A percentile compares a stretch with the other conserved stretches of the same genome.
These are phyloP conservation scores for Petasospora fabianii DNA, from an alignment of 1,139 yeast species.

Conservation along the genomic window DNA sequence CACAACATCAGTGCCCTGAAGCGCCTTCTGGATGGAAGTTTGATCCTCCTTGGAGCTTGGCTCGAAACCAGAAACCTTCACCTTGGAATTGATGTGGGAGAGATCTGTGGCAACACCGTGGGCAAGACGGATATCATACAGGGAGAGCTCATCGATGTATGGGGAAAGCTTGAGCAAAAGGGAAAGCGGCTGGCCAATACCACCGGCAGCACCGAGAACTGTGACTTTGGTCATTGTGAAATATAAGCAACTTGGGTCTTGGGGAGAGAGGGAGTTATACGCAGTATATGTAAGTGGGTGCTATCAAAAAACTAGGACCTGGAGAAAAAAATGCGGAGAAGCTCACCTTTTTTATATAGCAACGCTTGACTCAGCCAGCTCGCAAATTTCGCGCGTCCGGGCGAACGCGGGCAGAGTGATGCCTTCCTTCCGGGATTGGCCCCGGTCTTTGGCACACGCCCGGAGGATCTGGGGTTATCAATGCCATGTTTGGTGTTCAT, in stretches of 20 bases:
- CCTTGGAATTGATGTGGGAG: constrained; percentile 65
- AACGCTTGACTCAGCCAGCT: not conserved
- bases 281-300: too few relatives aligned
- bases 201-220: constrained; percentile 78
- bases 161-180: constrained; percentile 58
- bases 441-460: constrained; percentile 4
- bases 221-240: constrained; percentile 59
- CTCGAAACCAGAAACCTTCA: constrained; percentile 52
- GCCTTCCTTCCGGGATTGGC: not conserved
- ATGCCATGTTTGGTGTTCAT: too few relatives aligned
- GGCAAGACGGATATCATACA: constrained; percentile 66
- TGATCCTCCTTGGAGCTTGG: constrained; percentile 49
- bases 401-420: constrained; percentile 4
- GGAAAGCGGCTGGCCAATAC: constrained; percentile 76
- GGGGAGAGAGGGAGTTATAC: not conserved
- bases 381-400: constrained; percentile 4
- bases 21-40: constrained; percentile 45
- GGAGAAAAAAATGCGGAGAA: constrained; percentile 4
- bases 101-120: constrained; percentile 73
- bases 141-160: constrained; percentile 48
- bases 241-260: too few relatives aligned
- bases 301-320: too few relatives aligned
- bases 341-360: not conserved
- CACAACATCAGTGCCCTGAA: constrained; percentile 55
- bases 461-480: too few relatives aligned